Base-by-base conservation (phyloP, 1,284 basidiomycete species). In the Pulchroboletus neoregius region DNA sequence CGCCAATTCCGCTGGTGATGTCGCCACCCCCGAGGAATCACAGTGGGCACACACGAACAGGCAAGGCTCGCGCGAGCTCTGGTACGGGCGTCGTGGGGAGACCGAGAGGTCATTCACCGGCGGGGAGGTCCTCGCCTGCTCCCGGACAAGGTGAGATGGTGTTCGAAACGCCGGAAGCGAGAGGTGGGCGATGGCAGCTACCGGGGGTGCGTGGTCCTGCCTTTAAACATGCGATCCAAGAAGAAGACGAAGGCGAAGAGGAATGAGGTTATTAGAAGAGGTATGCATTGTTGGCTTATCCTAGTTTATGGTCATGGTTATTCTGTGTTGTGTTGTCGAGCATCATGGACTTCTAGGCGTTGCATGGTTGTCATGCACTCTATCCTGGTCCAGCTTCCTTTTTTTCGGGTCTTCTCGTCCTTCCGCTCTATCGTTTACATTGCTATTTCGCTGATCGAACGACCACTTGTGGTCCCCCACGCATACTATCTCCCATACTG, bases 241-340 rank as follows among this genome's bases (percentile, higher is more conserved):
- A 88, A 61, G 86, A 87, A 57, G 86, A 89, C 52, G 86, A 81
- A 52, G 79, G 79, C 43, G 86, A 82, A 52, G 85, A 87, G 58
- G 82, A 85, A 60, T 73, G 74, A 60, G 16, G 9, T 33, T 36
- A 42, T 33, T 36, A 42, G 30, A 37, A 38, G 48, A 44, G 38
- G 46, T 47, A 34, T 38, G 34, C 15, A 2, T 30, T 41, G 11
- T 44, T 45, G 36, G 22, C 13, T 55, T 27, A 22, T 36, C 6
- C 31, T 24, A 39, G 35, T 35, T 48, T 48, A 32, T 45, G 45
- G 39, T 46, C 13, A 26, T 43, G 39, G 20, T 26, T 39, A 23
- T 47, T 45, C 43, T 36, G 44, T 11, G 23, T 26, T 36, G 12
- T 55, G 51, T 47, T 45, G 15, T 49, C 30, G 34, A 39, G 20